A percentile compares a stretch with the other conserved stretches of the same genome.
These are phyloP conservation scores for Mycena albidolilacea DNA, from an alignment of 768 basidiomycete genomes.

Conservation along the genomic window DNA sequence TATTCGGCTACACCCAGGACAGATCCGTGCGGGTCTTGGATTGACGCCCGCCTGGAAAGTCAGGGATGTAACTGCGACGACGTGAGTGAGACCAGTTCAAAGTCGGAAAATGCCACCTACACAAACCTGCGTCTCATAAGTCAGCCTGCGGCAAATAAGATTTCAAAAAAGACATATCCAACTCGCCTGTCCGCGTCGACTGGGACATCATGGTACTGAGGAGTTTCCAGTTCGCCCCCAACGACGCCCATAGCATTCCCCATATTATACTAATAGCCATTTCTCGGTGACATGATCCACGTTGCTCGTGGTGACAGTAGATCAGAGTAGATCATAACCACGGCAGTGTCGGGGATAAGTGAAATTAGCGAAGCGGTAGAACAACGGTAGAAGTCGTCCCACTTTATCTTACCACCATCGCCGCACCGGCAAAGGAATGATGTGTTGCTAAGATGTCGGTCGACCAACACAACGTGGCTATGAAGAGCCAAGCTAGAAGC, in stretches of 20 bases:
- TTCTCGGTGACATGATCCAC: constrained; percentile 30
- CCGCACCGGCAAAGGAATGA: constrained; percentile 21
- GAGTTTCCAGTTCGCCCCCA: constrained; percentile 1
- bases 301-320: constrained; percentile 23
- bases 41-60: constrained; percentile 23
- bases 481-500: constrained; percentile 14
- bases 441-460: constrained; percentile 25
- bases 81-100: background rate
- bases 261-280: constrained; percentile 30
- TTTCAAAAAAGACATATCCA: background rate
- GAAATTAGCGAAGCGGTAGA: background rate
- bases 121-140: constrained; percentile 15
- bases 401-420: constrained; percentile 18
- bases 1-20: constrained; percentile 30
- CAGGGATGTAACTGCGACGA: constrained; percentile 21
- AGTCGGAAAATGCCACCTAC: background rate
- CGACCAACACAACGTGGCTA: constrained; percentile 30
- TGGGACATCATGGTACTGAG: constrained; percentile 17
- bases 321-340: constrained; percentile 12
- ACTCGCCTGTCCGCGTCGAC: constrained; percentile 32
- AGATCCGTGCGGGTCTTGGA: constrained; percentile 32
- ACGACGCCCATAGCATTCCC: background rate
- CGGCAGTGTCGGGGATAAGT: constrained; percentile 21
- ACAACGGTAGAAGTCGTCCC: background rate
- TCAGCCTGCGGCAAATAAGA: background rate